Base-by-base conservation (phyloP, 169 alveolate species). In the Cryptosporidium viatorum region DNA sequence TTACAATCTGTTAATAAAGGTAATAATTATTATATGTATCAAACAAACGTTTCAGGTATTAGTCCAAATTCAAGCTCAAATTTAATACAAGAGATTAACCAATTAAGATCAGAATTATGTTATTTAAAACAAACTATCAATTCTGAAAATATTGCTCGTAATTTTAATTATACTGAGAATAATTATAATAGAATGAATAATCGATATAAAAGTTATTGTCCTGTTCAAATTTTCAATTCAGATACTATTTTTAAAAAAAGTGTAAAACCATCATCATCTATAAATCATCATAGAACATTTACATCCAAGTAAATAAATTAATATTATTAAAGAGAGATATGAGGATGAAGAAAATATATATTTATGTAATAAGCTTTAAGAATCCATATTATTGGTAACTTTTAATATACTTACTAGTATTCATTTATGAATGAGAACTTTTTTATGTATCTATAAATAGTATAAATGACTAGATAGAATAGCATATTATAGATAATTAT, bases 41-140 rank as follows among this genome's bases (percentile, higher is more conserved):
- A 48, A 48, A 48, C 7, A 48, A 16, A 12, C 14, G 6, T 48
- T 48, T 18, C 71, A 65, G 23, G 43, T 37, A 23, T n/a, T n/a
- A 65, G 21, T 33, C 14, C 41, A 33, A 21, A 37, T 67, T 29
- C 52, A 10, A 29, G 9, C 8, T 33, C 33, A n/a, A 43, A 29
- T n/a, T 67, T 80, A 18, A 39, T 62, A 9, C 37, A 59, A 9
- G 89, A 80, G 74, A 80, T 80, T 37, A 80, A 50, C n/a, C 52
- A 65, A 31, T 50, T 80, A 16, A 80, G 67, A 41, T 41, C 21
- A n/a, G 89, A 80, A 35, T 50, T 80, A 29, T 23, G 37, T 7
- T 58, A 43, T 50, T 33, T 80, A 16, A 80, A 65, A 35, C 69
- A 65, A 33, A 31, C 89, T 33, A 60, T 80, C 9, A 21, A 43